These are phyloP conservation scores for Pholiota microspora DNA, from an alignment of 768 basidiomycete species.

Conservation along the genomic window DNA sequence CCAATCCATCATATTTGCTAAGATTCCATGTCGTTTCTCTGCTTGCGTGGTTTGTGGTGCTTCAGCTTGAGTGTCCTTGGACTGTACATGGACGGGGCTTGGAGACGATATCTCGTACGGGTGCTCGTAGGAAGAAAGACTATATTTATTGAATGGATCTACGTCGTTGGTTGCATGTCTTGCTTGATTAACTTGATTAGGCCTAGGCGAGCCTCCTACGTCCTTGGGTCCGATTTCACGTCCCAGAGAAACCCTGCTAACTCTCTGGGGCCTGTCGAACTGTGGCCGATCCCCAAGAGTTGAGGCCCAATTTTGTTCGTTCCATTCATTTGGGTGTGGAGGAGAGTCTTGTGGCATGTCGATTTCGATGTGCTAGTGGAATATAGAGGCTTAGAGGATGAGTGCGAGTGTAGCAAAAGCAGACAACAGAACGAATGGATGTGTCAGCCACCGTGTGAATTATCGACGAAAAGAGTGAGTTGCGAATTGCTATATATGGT, in stretches of 20 bases:
- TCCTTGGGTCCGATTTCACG: not conserved
- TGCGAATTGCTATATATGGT: constrained; percentile 3
- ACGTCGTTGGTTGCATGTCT: not conserved
- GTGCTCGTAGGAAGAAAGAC: constrained; percentile 56
- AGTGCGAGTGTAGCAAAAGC: not conserved
- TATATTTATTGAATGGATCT: constrained; percentile 37
- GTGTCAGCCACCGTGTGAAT: not conserved
- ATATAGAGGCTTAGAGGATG: no score
- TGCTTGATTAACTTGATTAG: not conserved
- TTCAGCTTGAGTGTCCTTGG: not conserved
- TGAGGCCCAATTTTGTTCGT: not conserved
- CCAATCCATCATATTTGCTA: constrained; percentile 52
- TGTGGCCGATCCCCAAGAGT: not conserved
- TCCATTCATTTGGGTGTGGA: not conserved
- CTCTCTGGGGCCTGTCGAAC: not conserved
- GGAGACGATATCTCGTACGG: constrained; percentile 63
- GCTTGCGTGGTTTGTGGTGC: constrained; percentile 19
- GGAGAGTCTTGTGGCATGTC: not conserved
- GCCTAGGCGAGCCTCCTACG: not conserved
- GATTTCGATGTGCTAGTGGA: not conserved
- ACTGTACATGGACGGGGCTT: constrained; percentile 34
- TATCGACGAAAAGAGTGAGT: not conserved
- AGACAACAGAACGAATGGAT: not conserved
- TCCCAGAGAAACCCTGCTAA: not conserved
- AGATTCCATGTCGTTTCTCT: constrained; percentile 42